Evolutionary conservation across 225 moss, liverwort and hornwort species (phyloP).

Genomic region (Sphagnum tenellum): DNA sequence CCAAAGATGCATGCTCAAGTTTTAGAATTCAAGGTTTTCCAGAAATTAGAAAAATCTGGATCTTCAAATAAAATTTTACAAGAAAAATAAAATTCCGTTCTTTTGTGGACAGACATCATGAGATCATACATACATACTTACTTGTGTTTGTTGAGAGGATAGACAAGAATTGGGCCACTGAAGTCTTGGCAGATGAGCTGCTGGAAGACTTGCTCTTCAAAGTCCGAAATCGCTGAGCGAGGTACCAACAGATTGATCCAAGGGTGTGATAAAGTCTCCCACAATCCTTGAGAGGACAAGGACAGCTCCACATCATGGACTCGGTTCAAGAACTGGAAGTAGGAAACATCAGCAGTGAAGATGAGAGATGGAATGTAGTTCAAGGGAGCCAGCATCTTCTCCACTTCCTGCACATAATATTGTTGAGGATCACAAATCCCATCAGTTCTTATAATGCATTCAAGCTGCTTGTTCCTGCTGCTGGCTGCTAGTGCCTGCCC

Average conservation of each 20-base stretch:
- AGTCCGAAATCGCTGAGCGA: slow-evolving; percentile 23
- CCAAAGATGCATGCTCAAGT: too few species aligned
- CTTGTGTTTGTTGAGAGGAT: slow-evolving; percentile 51
- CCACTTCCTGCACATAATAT: slow-evolving; percentile 17
- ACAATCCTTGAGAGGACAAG: slow-evolving; percentile 20
- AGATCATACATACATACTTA: slow-evolving; percentile 9
- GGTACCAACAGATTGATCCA: slow-evolving; percentile 50
- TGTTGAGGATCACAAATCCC: neutral
- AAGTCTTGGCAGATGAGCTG: slow-evolving; percentile 10
- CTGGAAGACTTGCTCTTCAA: slow-evolving; percentile 28
- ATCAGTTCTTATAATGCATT: neutral
- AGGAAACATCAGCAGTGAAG: slow-evolving; percentile 23
- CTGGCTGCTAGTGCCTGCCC: too few species aligned
- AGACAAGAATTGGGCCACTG: slow-evolving; percentile 39
- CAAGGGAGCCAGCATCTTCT: slow-evolving; percentile 20
- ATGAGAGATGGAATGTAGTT: slow-evolving; percentile 26
- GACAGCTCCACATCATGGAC: slow-evolving; percentile 22
- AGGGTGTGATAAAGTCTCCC: slow-evolving; percentile 43
- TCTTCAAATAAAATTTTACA: too few species aligned
- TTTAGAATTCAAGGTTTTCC: too few species aligned
- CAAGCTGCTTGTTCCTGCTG: neutral
- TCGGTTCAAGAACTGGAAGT: slow-evolving; percentile 42
- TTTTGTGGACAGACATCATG: too few species aligned
- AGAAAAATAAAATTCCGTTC: neutral
- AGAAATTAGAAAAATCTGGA: too few species aligned